Percentiles rank a stretch among this genome's conserved stretches.
Evolutionary conservation across 306 rosid genomes (phyloP).

Genomic region (Glycine soja): DNA sequence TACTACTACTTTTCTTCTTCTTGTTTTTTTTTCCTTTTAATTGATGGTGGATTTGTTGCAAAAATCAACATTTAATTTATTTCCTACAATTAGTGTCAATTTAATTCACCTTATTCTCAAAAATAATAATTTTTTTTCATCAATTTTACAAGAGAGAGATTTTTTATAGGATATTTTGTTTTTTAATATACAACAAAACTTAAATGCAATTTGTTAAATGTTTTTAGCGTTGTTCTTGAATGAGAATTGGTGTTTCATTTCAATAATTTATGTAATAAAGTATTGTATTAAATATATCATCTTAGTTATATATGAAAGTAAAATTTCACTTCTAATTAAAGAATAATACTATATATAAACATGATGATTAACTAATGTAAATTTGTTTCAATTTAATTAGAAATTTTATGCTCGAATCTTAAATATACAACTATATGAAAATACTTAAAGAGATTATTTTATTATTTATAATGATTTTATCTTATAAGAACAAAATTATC

Average conservation of each 20-base stretch:
- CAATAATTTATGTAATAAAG: not conserved
- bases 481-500: too few relatives aligned
- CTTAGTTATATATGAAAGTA: not conserved
- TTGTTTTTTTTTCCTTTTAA: not conserved
- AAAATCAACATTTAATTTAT: not conserved
- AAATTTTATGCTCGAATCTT: too few relatives aligned
- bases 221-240: not conserved
- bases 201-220: not conserved
- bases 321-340: not conserved
- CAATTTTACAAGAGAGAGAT: too few relatives aligned
- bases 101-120: not conserved
- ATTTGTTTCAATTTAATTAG: too few relatives aligned
- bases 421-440: too few relatives aligned
- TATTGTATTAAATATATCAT: not conserved
- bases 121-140: too few relatives aligned
- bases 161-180: too few relatives aligned
- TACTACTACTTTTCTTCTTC: not conserved
- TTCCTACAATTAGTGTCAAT: not conserved
- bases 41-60: not conserved
- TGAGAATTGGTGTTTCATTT: not conserved
- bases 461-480: too few relatives aligned
- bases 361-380: too few relatives aligned
- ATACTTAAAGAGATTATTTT: too few relatives aligned
- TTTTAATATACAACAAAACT: not conserved
- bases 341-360: not conserved